phyloP scores from a whole-genome alignment of 116 monocot species.

The Trichopus zeylanicus region DNA sequence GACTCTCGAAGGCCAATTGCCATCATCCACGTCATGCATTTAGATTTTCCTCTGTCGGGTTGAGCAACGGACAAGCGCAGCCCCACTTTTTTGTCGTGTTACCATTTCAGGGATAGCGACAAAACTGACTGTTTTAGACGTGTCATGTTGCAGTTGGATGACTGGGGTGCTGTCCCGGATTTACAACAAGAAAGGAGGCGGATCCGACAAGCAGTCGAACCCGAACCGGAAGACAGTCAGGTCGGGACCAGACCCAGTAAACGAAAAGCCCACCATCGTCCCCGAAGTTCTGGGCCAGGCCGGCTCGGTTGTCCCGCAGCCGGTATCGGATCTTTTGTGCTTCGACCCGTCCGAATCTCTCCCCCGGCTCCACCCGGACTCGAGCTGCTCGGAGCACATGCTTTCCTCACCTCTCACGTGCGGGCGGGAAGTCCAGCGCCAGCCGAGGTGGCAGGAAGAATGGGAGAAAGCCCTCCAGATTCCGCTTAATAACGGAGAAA shows the following conservation, averaged over 20 bases:
- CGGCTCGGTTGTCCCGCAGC: neutral
- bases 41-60: no score
- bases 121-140: no score
- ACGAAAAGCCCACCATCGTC: slow-evolving; percentile 18
- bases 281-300: neutral
- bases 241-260: neutral
- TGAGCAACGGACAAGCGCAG: no score
- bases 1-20: no score
- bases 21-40: no score
- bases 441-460: no score
- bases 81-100: no score
- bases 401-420: slow-evolving; percentile 22
- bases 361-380: slow-evolving; percentile 43
- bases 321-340: slow-evolving; percentile 21
- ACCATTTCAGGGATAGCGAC: no score
- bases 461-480: no score
- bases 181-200: slow-evolving; percentile 75
- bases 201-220: no score
- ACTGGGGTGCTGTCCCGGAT: slow-evolving; percentile 76
- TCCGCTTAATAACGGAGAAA: slow-evolving; percentile 1
- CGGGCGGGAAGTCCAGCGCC: no score
- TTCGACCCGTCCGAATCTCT: slow-evolving; percentile 43
- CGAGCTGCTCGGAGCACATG: slow-evolving; percentile 72
- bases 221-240: slow-evolving; percentile 19
- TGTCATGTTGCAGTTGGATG: slow-evolving; percentile 50